Percentiles rank a stretch among this genome's conserved stretches.
phyloP scores from a whole-genome alignment of 2,329 filamentous ascomycete genomes.

The Neodidymelliopsis sp. region DNA sequence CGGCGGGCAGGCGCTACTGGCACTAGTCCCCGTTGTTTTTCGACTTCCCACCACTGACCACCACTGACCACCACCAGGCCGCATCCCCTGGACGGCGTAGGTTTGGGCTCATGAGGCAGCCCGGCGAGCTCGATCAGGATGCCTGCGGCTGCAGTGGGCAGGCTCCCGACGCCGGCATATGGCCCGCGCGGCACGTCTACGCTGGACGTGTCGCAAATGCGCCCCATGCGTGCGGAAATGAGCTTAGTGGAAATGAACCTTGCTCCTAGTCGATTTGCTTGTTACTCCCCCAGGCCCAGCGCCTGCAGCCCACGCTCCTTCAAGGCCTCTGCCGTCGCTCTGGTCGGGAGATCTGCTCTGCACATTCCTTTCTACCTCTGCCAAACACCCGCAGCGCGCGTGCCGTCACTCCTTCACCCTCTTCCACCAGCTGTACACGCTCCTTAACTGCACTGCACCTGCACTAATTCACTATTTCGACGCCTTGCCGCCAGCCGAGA shows the following conservation, averaged over 20 bases:
- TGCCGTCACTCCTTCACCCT: constrained; percentile 32
- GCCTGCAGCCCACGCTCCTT: constrained; percentile 24
- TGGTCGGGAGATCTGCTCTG: constrained; percentile 30
- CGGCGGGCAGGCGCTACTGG: constrained; percentile 17
- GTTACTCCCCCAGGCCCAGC: constrained; percentile 28
- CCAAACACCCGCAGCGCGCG: constrained; percentile 33
- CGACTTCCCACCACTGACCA: neutral
- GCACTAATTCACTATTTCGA: constrained; percentile 30
- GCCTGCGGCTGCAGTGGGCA: constrained; percentile 13
- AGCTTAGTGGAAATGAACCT: constrained; percentile 34
- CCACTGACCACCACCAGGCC: constrained; percentile 1
- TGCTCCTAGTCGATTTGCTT: constrained; percentile 25
- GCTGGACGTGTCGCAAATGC: constrained; percentile 19
- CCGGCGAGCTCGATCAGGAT: constrained; percentile 15
- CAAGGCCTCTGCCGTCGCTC: constrained; percentile 25
- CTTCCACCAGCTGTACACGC: constrained; percentile 30
- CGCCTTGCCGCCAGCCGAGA: constrained; percentile 26
- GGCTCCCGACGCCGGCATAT: constrained; percentile 14
- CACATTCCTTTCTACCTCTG: constrained; percentile 23
- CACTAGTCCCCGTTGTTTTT: constrained; percentile 21
- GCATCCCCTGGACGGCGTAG: constrained; percentile 28
- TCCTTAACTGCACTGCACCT: constrained; percentile 27
- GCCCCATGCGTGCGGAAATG: constrained; percentile 37
- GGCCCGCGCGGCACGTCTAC: constrained; percentile 23
- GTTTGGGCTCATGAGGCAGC: constrained; percentile 22